Base-by-base conservation (phyloP, 169 alveolate species). In the Plasmodium berghei region DNA sequence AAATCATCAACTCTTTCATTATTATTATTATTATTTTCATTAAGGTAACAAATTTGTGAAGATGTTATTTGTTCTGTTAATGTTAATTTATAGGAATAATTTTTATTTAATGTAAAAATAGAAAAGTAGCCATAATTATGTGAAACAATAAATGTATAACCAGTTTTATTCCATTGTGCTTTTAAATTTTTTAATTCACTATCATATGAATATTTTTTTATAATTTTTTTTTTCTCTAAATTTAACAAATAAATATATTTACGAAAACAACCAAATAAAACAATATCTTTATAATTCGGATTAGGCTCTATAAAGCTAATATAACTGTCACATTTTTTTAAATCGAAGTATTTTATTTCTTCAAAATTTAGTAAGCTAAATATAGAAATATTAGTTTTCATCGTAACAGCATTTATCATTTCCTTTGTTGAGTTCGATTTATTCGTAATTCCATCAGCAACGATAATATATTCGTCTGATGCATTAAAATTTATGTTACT, bases 61-160 rank as follows among this genome's bases (percentile, higher is more conserved):
- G 87, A 86, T 3, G 91, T 86, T 9, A 86, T 26, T 40, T 86
- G 91, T 59, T 86, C 91, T 9, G 71, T 26, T 46, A 86, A 73
- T 1, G 91, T 71, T 3, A 86, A 86, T 24, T 69, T 86, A 54
- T 71, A 86, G n/a, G 69, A 69, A 10, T n/a, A 48, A 49, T 72
- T 71, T 10, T 20, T 63, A 28, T 72, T 86, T 2, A 86, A 18
- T 5, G 91, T 63, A 63, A 71, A 86, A 42, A 86, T 86, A 22
- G 91, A 86, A 59, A 86, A 86, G 24, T 86, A 72, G 1, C 91
- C 91, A 86, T 49, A 86, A 71, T 86, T 86, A 61, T 86, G 91
- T 9, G 87, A 56, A 9, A 86, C 91, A 42, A 86, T 28, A 71
- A 71, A 86, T 6, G 59, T 52, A 18, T 58, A 48, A 14, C 91